Percentiles rank a stretch among this genome's conserved stretches.
phyloP scores from a whole-genome alignment of 495 filamentous ascomycete species.

The Daldinia decipiens region DNA sequence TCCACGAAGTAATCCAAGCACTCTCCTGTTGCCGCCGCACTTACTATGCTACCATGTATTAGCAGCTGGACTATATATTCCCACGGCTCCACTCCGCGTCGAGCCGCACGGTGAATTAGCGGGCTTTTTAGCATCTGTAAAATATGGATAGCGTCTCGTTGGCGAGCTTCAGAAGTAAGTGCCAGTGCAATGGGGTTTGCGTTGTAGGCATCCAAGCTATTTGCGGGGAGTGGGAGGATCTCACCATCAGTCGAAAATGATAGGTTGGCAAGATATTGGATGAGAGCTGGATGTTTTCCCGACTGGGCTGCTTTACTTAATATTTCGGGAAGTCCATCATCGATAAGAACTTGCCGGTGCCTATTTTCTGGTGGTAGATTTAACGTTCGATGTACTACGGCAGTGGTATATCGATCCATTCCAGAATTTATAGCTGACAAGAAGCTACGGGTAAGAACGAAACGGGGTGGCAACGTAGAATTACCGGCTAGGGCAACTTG shows the following conservation, averaged over 20 bases:
- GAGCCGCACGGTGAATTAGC: background rate
- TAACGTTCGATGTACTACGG: conserved; percentile 1
- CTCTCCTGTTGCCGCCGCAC: background rate
- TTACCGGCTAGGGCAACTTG: background rate
- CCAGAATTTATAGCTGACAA: background rate
- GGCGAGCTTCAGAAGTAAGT: background rate
- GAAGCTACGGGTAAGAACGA: background rate
- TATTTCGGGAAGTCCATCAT: background rate
- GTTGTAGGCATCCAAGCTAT: background rate
- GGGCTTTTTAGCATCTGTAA: background rate
- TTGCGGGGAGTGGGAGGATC: background rate
- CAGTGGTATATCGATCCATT: conserved; percentile 8
- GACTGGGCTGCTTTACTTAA: background rate
- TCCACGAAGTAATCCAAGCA: background rate
- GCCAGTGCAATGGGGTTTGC: background rate
- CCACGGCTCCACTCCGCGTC: background rate
- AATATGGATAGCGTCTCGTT: background rate
- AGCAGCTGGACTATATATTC: background rate
- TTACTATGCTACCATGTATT: background rate
- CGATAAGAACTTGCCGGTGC: background rate
- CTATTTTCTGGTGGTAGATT: background rate
- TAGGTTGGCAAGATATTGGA: background rate
- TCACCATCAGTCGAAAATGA: background rate
- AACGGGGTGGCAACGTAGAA: background rate
- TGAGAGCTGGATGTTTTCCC: background rate